These are phyloP conservation scores for Suhomyces pyralidae DNA, from an alignment of 805 yeast species.

Conservation along the genomic window DNA sequence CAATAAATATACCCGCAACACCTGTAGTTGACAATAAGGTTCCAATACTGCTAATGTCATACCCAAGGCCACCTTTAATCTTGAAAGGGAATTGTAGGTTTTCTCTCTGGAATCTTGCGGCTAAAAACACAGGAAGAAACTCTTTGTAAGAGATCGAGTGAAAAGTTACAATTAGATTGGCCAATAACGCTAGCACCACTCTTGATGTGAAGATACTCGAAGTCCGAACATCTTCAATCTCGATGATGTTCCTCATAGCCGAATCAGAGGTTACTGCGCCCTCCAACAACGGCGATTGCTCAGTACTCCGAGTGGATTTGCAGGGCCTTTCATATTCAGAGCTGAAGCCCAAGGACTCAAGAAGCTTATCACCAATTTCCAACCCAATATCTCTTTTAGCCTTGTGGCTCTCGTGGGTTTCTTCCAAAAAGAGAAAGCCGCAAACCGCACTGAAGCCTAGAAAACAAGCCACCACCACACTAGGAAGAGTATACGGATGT, in stretches of 20 bases:
- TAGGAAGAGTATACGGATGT: conserved; percentile 54
- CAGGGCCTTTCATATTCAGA: background rate
- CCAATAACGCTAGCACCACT: conserved; percentile 29
- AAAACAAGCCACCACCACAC: conserved; percentile 42
- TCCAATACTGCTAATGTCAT: conserved; percentile 31
- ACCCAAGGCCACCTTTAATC: conserved; percentile 39
- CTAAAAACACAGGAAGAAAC: conserved; percentile 37
- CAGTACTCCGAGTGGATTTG: background rate
- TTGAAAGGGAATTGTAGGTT: conserved; percentile 30
- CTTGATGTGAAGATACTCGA: conserved; percentile 25
- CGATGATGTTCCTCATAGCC: background rate
- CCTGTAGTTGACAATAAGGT: conserved; percentile 36
- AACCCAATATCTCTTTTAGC: conserved; percentile 41
- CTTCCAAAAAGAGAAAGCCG: conserved; percentile 50
- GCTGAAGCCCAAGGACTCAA: no score
- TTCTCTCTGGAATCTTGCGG: conserved; percentile 25
- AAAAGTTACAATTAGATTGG: conserved; percentile 33
- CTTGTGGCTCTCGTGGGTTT: conserved; percentile 44
- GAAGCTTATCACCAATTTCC: conserved; percentile 19
- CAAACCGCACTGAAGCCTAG: conserved; percentile 30
- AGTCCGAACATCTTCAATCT: conserved; percentile 1
- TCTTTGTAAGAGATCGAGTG: conserved; percentile 33
- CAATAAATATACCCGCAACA: conserved; percentile 10
- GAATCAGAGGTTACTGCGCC: background rate
- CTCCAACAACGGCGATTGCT: background rate